These are phyloP conservation scores for Pisolithus microcarpus DNA, from an alignment of 768 basidiomycete species.

Conservation along the genomic window DNA sequence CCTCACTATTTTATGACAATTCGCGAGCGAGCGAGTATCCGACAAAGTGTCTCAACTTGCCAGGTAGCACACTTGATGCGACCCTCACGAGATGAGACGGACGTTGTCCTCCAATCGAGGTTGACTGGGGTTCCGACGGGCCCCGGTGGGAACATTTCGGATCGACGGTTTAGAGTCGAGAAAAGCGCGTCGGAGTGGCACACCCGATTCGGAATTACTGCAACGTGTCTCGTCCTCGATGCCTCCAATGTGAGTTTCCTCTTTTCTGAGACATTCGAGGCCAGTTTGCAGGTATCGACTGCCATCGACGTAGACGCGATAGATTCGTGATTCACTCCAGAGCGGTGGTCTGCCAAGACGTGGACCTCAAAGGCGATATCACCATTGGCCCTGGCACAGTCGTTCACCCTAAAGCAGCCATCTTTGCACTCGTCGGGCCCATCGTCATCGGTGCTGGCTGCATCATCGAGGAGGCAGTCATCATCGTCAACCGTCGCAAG, in stretches of 20 bases:
- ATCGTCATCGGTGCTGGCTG: constrained; percentile 85
- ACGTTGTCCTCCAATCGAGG: too few species aligned
- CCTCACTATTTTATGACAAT: too few species aligned
- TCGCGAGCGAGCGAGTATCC: too few species aligned
- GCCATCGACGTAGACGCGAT: constrained; percentile 52
- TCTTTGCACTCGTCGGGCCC: constrained; percentile 85
- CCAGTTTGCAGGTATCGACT: background rate
- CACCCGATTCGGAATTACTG: too few species aligned
- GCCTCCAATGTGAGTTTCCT: constrained; percentile 19
- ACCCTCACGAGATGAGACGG: too few species aligned
- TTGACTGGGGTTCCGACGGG: background rate
- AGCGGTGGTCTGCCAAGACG: constrained; percentile 87
- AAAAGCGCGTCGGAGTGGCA: too few species aligned
- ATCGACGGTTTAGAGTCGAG: too few species aligned
- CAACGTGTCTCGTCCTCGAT: constrained; percentile 3
- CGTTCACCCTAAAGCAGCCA: constrained; percentile 90
- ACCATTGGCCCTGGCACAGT: constrained; percentile 89
- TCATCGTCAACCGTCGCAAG: constrained; percentile 86
- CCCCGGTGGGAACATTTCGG: background rate
- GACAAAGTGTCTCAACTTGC: too few species aligned
- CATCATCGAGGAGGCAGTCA: constrained; percentile 86
- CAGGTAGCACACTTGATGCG: too few species aligned
- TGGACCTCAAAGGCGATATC: constrained; percentile 89
- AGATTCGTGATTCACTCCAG: constrained; percentile 87
- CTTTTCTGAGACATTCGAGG: background rate